Evolutionary conservation across 2,329 filamentous ascomycete genomes (phyloP), one percentile per base, ranked within the genome.

Genomic region (Phialocephala subalpina): DNA sequence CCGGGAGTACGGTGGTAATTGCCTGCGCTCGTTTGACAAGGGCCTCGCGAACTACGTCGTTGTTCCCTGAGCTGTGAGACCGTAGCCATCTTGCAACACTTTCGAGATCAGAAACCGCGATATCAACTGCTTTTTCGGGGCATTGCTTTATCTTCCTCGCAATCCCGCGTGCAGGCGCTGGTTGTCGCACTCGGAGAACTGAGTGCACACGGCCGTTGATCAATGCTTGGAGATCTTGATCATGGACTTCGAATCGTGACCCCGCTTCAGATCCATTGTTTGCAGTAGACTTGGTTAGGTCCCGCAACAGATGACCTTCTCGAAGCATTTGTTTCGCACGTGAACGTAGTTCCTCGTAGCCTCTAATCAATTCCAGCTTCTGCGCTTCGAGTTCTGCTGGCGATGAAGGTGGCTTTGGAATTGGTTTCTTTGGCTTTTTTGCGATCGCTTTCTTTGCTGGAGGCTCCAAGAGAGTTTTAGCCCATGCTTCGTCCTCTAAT

Each of bases 41-140:
- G 36, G 55, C 55, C 18, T 68, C 66, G 9, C 68, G 65, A 22
- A 70, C 22, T 16, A 33, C 49, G 59, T 70, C 66, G n/a, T 62
- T 47, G 40, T 68, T 58, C 7, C 58, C 49, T 16, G 38, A 18
- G 16, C 55, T 45, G n/a, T 60, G 49, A 14, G 62, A 67, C 1
- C 64, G 58, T 42, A 65, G 42, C 67, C 67, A 69, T n/a, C 62
- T 63, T 5, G 55, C 58, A 40, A 67, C 63, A 38, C 58, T 55
- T 29, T 65, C 65, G 7, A 69, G 60, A 55, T 69, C 67, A 2
- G 29, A 40, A 14, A 67, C 20, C 22, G 60, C 67, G 25, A 69
- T 57, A 62, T 69, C 65, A 36, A 69, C 60, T 16, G 67, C 65
- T 27, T 40, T 62, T 7, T 57, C 60, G 7, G 60, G 36, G 16